These are phyloP conservation scores for Laguncularia racemosa DNA, from an alignment of 345 rosid species.

Conservation along the genomic window DNA sequence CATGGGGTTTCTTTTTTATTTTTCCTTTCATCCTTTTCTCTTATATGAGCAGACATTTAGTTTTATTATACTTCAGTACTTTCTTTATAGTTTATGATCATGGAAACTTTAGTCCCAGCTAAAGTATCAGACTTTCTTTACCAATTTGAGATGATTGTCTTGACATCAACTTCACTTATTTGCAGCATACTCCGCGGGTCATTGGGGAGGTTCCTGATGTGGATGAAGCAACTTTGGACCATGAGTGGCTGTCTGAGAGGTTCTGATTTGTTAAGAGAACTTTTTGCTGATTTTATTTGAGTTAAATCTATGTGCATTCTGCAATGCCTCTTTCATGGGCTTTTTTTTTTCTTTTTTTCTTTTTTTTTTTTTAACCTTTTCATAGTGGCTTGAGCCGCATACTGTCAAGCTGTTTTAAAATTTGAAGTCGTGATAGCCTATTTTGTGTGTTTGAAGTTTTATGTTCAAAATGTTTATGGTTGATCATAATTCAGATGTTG, in stretches of 20 bases:
- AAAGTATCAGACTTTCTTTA: background rate
- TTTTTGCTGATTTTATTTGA: slow-evolving; percentile 3
- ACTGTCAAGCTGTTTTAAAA: background rate
- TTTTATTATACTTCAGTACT: too few relatives aligned
- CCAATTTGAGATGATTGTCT: background rate
- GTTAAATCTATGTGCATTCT: slow-evolving; percentile 2
- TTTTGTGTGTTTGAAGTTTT: too few relatives aligned
- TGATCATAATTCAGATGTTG: too few relatives aligned
- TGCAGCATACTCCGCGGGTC: slow-evolving; percentile 87
- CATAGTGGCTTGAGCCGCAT: background rate
- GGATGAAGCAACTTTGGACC: slow-evolving; percentile 83
- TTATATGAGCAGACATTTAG: too few relatives aligned
- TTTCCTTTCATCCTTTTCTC: too few relatives aligned
- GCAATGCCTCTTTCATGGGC: background rate
- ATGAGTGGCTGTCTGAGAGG: slow-evolving; percentile 89
- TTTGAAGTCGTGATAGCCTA: background rate
- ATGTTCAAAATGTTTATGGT: too few relatives aligned
- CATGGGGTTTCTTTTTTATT: too few relatives aligned
- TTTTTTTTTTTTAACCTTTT: background rate
- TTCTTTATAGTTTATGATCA: too few relatives aligned
- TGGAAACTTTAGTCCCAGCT: too few relatives aligned
- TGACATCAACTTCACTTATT: slow-evolving; percentile 16
- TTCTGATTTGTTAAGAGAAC: slow-evolving; percentile 16
- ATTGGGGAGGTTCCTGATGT: slow-evolving; percentile 74
- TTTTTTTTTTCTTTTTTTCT: too few relatives aligned